Percentiles rank a stretch among this genome's conserved stretches.
Conservation (phyloP, 148 eudicot genomes). For the Spergularia bocconei region DNA sequence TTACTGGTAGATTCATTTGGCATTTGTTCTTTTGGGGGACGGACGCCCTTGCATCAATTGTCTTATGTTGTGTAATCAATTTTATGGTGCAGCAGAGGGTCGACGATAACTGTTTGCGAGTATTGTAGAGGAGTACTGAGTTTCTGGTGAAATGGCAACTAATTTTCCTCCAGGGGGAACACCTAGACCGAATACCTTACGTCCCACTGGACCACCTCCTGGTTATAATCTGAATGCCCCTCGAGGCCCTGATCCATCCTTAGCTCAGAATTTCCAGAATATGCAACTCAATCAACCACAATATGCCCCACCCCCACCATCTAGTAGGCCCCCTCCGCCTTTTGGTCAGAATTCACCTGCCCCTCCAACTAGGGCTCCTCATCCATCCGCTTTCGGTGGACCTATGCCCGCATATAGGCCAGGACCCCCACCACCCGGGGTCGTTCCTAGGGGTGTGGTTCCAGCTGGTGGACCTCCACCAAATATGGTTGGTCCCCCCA, state of each 20-base stretch:
- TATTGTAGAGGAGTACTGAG: conserved; percentile 2
- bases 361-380: conserved; percentile 27
- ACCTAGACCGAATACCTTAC: conserved; percentile 58
- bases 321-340: conserved; percentile 50
- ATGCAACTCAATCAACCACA: conserved; percentile 67
- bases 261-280: conserved; percentile 69
- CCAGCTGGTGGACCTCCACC: conserved; percentile 60
- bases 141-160: conserved; percentile 51
- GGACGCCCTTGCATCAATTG: not conserved
- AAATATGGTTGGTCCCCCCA: conserved; percentile 38
- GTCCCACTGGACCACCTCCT: conserved; percentile 37
- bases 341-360: conserved; percentile 59
- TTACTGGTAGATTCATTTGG: too few relatives aligned
- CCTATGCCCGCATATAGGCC: conserved; percentile 49
- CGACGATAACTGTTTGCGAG: not conserved
- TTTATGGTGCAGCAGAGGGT: conserved; percentile 8
- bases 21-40: not conserved
- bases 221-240: conserved; percentile 60
- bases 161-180: conserved; percentile 58
- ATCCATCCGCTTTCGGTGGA: conserved; percentile 39
- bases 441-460: conserved; percentile 50
- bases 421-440: conserved; percentile 89
- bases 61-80: conserved; percentile 13
- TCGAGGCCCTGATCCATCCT: conserved; percentile 30
- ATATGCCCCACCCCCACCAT: conserved; percentile 34